Conservation (phyloP, 2,329 filamentous ascomycete genomes). For the Aspergillus neoniger region DNA sequence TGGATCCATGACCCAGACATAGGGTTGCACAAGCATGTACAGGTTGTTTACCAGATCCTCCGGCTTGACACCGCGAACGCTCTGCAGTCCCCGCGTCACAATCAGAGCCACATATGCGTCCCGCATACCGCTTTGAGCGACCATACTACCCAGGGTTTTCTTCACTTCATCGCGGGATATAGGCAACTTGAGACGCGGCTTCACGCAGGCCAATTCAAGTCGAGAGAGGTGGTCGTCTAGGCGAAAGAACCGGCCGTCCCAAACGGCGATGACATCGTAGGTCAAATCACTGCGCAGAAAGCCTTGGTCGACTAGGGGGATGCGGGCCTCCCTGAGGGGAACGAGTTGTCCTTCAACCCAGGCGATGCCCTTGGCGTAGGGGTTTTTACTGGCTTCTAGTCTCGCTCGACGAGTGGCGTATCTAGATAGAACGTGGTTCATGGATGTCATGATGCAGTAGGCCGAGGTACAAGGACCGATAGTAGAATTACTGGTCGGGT, state of each 20-base stretch:
- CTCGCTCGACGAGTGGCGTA: constrained; percentile 35
- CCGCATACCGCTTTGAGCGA: constrained; percentile 47
- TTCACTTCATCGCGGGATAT: neutral
- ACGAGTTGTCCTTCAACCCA: constrained; percentile 50
- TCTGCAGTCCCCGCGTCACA: constrained; percentile 51
- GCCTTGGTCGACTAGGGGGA: constrained; percentile 2
- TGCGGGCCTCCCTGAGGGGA: constrained; percentile 45
- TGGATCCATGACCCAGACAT: constrained; percentile 55
- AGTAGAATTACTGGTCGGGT: no score
- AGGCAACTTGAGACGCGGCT: constrained; percentile 38
- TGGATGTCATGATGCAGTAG: neutral
- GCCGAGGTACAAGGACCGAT: no score
- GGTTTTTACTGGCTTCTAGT: constrained; percentile 40
- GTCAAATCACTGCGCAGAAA: constrained; percentile 48
- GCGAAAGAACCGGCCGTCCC: constrained; percentile 56
- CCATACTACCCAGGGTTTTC: constrained; percentile 40
- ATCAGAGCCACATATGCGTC: constrained; percentile 56
- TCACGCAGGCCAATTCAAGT: constrained; percentile 47
- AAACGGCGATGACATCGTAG: constrained; percentile 55
- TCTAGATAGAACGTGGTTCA: constrained; percentile 36
- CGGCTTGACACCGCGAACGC: constrained; percentile 41
- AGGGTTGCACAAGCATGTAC: constrained; percentile 54
- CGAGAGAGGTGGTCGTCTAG: constrained; percentile 54
- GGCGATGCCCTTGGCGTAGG: constrained; percentile 49
- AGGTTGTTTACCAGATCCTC: constrained; percentile 44